phyloP scores from a whole-genome alignment of 2,329 filamentous ascomycete species.

The Colletotrichum paranaense region DNA sequence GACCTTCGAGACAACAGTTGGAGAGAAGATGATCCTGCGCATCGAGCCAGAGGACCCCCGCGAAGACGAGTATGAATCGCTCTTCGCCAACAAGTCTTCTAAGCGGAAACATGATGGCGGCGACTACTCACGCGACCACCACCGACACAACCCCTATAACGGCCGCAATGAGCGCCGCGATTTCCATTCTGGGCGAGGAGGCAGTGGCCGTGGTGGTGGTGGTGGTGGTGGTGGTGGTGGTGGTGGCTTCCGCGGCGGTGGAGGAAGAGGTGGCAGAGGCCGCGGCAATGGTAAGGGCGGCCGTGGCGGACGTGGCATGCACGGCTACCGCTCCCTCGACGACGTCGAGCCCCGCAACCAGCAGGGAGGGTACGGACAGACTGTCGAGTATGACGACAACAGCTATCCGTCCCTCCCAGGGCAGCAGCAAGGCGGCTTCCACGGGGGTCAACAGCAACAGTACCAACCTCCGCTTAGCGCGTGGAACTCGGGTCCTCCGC shows the following conservation, averaged over 20 bases:
- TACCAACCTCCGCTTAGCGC: constrained; percentile 27
- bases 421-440: constrained; percentile 34
- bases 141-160: constrained; percentile 43
- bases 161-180: constrained; percentile 55
- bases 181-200: constrained; percentile 56
- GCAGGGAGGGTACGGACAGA: constrained; percentile 53
- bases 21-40: constrained; percentile 85
- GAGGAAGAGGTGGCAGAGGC: constrained; percentile 50
- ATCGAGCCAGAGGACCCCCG: constrained; percentile 77
- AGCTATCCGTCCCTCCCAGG: constrained; percentile 43
- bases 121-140: constrained; percentile 42
- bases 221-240: constrained; percentile 42
- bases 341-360: constrained; percentile 66
- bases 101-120: constrained; percentile 67
- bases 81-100: constrained; percentile 68
- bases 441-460: constrained; percentile 37
- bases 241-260: constrained; percentile 51
- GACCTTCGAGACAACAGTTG: constrained; percentile 84
- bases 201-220: constrained; percentile 49
- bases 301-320: constrained; percentile 61
- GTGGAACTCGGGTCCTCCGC: constrained; percentile 17
- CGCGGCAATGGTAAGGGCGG: constrained; percentile 55
- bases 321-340: constrained; percentile 75
- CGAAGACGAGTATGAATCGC: constrained; percentile 73
- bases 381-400: constrained; percentile 61